Base-by-base conservation (phyloP, 345 rosid genomes). In the Hevea brasiliensis region DNA sequence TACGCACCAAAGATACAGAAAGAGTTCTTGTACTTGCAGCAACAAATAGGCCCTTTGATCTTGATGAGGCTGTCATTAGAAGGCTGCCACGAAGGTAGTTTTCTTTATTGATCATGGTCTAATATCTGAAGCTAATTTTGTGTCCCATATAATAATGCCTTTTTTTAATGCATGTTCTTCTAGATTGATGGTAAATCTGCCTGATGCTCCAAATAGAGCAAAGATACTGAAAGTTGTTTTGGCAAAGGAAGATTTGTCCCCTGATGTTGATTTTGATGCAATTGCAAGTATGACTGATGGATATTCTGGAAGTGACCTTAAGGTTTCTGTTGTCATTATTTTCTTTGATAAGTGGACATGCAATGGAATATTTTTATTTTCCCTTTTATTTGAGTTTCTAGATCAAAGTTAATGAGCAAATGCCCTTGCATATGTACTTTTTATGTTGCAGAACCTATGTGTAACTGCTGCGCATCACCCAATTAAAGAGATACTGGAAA, bases 51-150 rank as follows among this genome's bases (percentile, higher is more conserved):
- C 97, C 98, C 60, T 94, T 86, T 82, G 98, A 94, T 82, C 93
- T 94, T 74, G 98, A 94, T 76, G 98, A 94, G 85, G 98, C 98
- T 65, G 98, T 92, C 75, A 92, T 92, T 74, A 88, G 98, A 78
- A 85, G 97, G 82, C 77, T 94, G 40, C 95, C 97, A 7, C 84
- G 92, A 18, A 88, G 97, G 94, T 89, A 80, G 48, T 20, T 4
- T 59, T 60, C 50, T 3, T 37, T 11, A 6, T 42, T 26, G 37
- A 32, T 1, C 37, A 32, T 32, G 37, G 37, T 32, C 4, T 32
- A 32, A 32, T 32, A n/a, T 53, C 26, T 65, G 59, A 21, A 9
- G 4, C 20, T 27, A 32, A 32, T 32, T 32, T 32, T 32, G 37
- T 32, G 37, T 32, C 37, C 37, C 37, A 32, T 32, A 4, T 59